phyloP scores from a whole-genome alignment of 805 yeast genomes.

The Spathaspora passalidarum region DNA sequence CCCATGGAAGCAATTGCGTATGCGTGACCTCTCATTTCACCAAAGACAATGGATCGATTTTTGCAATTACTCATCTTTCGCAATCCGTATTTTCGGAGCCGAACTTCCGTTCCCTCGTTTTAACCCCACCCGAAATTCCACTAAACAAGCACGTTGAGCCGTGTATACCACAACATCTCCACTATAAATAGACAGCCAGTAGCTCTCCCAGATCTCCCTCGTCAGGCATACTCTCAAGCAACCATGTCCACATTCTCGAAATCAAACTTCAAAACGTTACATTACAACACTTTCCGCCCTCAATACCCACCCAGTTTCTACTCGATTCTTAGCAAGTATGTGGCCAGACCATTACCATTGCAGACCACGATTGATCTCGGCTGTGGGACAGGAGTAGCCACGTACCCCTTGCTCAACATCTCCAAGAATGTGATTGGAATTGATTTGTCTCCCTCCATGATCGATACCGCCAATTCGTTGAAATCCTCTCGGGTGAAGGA shows the following conservation, averaged over 20 bases:
- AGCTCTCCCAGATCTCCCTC: no score
- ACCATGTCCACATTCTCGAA: slow-evolving; percentile 33
- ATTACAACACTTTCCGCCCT: slow-evolving; percentile 39
- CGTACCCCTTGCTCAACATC: slow-evolving; percentile 40
- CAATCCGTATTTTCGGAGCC: no score
- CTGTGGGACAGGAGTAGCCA: slow-evolving; percentile 54
- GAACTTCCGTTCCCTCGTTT: no score
- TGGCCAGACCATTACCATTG: slow-evolving; percentile 17
- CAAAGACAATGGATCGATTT: no score
- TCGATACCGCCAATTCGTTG: slow-evolving; percentile 38
- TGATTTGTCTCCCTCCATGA: slow-evolving; percentile 48
- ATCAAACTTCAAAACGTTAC: slow-evolving; percentile 28
- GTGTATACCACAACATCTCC: no score
- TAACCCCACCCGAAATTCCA: no score
- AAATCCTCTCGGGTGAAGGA: slow-evolving; percentile 19
- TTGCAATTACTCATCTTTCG: no score
- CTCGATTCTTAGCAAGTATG: slow-evolving; percentile 23
- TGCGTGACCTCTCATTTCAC: no score
- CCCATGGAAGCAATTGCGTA: no score
- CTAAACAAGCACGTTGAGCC: no score
- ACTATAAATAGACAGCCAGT: no score
- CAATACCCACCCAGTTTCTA: slow-evolving; percentile 40
- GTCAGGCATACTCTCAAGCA: no score
- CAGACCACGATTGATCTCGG: slow-evolving; percentile 40
- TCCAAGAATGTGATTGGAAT: slow-evolving; percentile 41